Conservation (phyloP, 257 asterid species). For the Solanum megistacrolobum region DNA sequence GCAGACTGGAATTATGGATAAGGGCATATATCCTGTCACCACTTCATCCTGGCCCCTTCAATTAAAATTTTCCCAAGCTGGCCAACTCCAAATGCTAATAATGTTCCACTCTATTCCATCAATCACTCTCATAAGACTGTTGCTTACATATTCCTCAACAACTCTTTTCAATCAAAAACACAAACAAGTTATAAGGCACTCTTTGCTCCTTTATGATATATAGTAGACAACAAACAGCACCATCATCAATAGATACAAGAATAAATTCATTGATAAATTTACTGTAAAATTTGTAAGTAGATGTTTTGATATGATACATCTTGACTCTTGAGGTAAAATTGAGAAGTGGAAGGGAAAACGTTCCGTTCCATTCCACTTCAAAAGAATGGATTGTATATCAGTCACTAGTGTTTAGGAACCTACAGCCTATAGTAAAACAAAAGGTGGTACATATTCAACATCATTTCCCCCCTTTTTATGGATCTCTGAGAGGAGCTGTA, state of each 20-base stretch:
- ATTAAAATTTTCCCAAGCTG: not conserved
- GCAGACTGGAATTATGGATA: conserved; percentile 29
- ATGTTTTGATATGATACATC: not conserved
- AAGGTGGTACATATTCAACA: not conserved
- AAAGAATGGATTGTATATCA: not conserved
- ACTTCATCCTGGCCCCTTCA: not conserved
- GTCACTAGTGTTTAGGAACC: not conserved
- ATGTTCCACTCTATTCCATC: not conserved
- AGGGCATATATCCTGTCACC: conserved; percentile 2
- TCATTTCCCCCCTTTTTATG: not conserved
- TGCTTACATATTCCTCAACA: not conserved
- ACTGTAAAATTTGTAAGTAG: not conserved
- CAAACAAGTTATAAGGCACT: not conserved
- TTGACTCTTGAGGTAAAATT: not conserved
- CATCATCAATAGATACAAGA: not conserved
- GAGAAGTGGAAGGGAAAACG: not conserved
- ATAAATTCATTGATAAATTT: not conserved
- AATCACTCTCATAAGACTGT: not conserved
- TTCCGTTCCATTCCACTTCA: not conserved
- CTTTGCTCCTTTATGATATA: not conserved
- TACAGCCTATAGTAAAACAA: not conserved
- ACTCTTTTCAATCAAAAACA: not conserved
- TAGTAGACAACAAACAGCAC: not conserved
- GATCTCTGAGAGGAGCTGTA: not conserved
- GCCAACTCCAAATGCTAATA: not conserved